Percentiles rank a stretch among this genome's conserved stretches.
phyloP scores from a whole-genome alignment of 805 yeast genomes.

The Yamadazyma tumulicola region DNA sequence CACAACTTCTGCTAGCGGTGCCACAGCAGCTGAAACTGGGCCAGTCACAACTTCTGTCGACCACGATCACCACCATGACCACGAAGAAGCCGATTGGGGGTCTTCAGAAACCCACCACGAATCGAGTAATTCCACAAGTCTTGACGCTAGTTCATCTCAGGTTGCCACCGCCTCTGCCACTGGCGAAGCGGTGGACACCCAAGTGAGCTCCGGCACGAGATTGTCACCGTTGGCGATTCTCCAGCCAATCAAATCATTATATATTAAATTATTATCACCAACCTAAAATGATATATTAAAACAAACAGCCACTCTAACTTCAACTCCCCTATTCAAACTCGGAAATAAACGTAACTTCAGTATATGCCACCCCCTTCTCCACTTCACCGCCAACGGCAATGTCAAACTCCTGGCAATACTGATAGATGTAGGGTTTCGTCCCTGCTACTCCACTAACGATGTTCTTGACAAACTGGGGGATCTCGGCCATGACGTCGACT shows the following conservation, averaged over 20 bases:
- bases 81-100: not conserved
- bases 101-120: too few relatives aligned
- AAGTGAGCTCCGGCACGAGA: too few relatives aligned
- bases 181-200: too few relatives aligned
- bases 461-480: conserved; percentile 89
- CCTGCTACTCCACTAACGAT: conserved; percentile 95
- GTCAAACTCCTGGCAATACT: conserved; percentile 66
- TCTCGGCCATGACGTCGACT: conserved; percentile 96
- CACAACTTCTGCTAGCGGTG: not conserved
- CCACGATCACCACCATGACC: conserved; percentile 1
- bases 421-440: conserved; percentile 94
- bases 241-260: too few relatives aligned
- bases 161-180: too few relatives aligned
- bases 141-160: too few relatives aligned
- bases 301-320: not conserved
- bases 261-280: too few relatives aligned
- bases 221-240: too few relatives aligned
- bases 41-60: not conserved
- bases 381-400: conserved; percentile 37
- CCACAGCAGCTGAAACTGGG: too few relatives aligned
- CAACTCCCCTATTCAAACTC: conserved; percentile 20
- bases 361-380: conserved; percentile 67
- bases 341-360: conserved; percentile 77
- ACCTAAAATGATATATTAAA: too few relatives aligned
- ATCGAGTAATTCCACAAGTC: too few relatives aligned